These are phyloP conservation scores for Microcyclospora pomicola DNA, from an alignment of 2,329 filamentous ascomycete genomes.

Conservation along the genomic window DNA sequence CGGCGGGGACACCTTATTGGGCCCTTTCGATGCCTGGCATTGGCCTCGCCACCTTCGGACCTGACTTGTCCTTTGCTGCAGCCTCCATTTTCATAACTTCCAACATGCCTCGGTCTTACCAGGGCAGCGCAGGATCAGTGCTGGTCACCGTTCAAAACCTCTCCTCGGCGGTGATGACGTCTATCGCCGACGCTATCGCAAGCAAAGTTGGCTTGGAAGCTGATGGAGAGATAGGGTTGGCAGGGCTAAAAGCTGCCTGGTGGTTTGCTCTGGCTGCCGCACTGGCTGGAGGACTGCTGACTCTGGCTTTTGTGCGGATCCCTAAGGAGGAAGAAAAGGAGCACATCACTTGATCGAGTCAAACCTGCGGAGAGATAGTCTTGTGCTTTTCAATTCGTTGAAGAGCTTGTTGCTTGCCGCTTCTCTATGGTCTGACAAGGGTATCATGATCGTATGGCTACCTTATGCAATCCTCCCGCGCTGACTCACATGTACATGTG, in stretches of 20 bases:
- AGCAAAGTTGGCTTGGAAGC: constrained; percentile 11
- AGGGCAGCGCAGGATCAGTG: constrained; percentile 33
- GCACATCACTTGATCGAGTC: constrained; percentile 10
- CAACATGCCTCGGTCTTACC: constrained; percentile 33
- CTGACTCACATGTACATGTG: too few species aligned
- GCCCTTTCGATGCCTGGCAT: constrained; percentile 33
- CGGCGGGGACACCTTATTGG: constrained; percentile 30
- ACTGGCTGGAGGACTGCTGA: constrained; percentile 13
- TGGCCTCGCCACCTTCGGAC: constrained; percentile 33
- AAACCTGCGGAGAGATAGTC: too few species aligned
- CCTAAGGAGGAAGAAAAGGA: constrained; percentile 21
- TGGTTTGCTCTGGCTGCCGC: constrained; percentile 16
- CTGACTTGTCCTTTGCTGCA: constrained; percentile 34
- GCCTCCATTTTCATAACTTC: constrained; percentile 37
- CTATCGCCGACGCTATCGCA: constrained; percentile 15
- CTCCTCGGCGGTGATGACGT: constrained; percentile 29
- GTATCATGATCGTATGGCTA: too few species aligned
- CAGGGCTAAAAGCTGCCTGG: constrained; percentile 17
- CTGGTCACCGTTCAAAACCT: constrained; percentile 36
- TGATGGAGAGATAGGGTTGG: constrained; percentile 14
- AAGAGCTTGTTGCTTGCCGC: too few species aligned
- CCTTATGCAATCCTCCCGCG: too few species aligned
- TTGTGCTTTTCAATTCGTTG: too few species aligned
- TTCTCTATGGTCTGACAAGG: too few species aligned
- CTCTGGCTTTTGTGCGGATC: constrained; percentile 14